phyloP scores from a whole-genome alignment of 78 protist species.

The Creolimax fragrantissima region DNA sequence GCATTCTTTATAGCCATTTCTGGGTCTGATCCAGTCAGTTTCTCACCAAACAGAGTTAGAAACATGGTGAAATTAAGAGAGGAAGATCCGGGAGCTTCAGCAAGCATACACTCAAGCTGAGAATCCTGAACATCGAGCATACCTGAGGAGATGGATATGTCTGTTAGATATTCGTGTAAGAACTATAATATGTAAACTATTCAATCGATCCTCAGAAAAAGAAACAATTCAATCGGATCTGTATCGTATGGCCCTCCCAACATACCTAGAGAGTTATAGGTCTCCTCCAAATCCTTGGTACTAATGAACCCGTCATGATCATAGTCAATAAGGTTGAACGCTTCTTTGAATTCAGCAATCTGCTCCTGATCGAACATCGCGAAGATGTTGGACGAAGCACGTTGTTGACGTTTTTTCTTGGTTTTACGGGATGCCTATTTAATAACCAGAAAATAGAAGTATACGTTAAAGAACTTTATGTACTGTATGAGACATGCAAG shows the following conservation, averaged over 20 bases:
- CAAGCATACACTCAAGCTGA: slow-evolving; percentile 10
- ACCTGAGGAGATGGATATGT: not conserved
- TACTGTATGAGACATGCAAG: too few species aligned
- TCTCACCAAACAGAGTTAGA: slow-evolving; percentile 20
- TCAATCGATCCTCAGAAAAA: not conserved
- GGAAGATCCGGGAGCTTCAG: slow-evolving; percentile 23
- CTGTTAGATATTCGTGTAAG: not conserved
- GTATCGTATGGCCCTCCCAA: too few species aligned
- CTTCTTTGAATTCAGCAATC: slow-evolving; percentile 38
- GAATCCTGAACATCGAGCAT: not conserved
- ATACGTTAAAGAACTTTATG: too few species aligned
- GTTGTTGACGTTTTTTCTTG: slow-evolving; percentile 19
- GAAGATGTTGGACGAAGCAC: slow-evolving; percentile 33
- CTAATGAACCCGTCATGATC: slow-evolving; percentile 45
- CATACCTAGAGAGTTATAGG: not conserved
- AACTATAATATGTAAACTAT: not conserved
- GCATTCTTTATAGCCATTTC: slow-evolving; percentile 62
- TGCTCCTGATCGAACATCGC: slow-evolving; percentile 40
- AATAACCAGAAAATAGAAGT: too few species aligned
- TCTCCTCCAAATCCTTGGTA: slow-evolving; percentile 45
- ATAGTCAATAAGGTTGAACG: slow-evolving; percentile 26
- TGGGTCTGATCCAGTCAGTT: slow-evolving; percentile 52
- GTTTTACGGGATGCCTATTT: not conserved
- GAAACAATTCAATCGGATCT: too few species aligned
- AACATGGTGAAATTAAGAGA: slow-evolving; percentile 31